These are phyloP conservation scores for Lasiodiplodia citricola DNA, from an alignment of 2,329 filamentous ascomycete species.

Conservation along the genomic window DNA sequence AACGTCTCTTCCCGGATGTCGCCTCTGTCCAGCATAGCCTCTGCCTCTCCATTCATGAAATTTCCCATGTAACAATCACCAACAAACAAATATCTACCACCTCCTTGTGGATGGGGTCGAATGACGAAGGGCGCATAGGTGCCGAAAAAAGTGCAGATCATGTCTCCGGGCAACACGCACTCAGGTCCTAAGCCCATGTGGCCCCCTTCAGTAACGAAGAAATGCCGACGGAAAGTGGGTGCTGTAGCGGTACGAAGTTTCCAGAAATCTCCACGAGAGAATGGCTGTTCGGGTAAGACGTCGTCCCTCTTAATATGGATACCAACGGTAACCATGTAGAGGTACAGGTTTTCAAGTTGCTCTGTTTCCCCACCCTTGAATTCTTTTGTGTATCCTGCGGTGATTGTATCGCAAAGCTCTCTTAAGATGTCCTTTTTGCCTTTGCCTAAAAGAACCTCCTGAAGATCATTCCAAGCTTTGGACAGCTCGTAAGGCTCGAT, in stretches of 20 bases:
- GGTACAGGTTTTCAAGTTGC: background rate
- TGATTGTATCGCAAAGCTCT: background rate
- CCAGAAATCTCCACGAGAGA: background rate
- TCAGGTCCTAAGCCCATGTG: background rate
- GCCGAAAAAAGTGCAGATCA: background rate
- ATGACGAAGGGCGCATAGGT: background rate
- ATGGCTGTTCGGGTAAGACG: accelerated
- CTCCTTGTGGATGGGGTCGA: background rate
- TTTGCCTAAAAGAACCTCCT: no score
- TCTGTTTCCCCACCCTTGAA: background rate
- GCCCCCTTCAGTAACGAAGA: background rate
- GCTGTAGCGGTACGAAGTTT: background rate
- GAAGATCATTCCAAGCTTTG: no score
- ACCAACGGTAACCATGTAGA: background rate
- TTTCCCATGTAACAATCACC: background rate
- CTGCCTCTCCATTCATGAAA: background rate
- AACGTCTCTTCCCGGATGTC: background rate
- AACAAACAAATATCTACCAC: background rate
- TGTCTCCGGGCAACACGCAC: background rate
- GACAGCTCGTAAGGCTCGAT: no score
- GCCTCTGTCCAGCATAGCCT: background rate
- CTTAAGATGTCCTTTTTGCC: no score
- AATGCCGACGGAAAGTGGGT: accelerated
- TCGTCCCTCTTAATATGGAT: background rate
- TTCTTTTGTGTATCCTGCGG: background rate